Percentiles rank a stretch among this genome's conserved stretches.
phyloP scores from a whole-genome alignment of 306 rosid species.

The Malus asiatica region DNA sequence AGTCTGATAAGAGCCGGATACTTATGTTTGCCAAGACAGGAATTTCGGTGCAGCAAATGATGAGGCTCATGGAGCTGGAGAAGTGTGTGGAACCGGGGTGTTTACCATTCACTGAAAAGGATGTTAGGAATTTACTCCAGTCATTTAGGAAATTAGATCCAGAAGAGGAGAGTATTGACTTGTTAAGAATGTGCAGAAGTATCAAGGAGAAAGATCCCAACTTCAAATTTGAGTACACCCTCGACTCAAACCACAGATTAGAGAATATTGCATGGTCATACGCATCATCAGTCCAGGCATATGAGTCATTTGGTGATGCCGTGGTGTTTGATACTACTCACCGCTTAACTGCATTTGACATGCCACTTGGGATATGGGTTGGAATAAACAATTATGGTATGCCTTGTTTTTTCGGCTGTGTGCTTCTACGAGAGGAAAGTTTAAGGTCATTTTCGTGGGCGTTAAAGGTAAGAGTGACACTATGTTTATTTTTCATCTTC shows the following conservation, averaged over 20 bases:
- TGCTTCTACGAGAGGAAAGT: conserved; percentile 75
- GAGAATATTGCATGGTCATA: conserved; percentile 94
- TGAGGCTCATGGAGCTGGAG: conserved; percentile 96
- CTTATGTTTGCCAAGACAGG: conserved; percentile 95
- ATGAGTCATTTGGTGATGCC: conserved; percentile 82
- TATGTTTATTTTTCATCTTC: neutral
- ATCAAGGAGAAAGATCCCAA: conserved; percentile 83
- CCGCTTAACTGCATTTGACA: conserved; percentile 80
- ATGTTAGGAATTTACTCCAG: conserved; percentile 86
- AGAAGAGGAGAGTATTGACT: conserved; percentile 80
- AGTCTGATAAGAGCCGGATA: conserved; percentile 74
- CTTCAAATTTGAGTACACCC: conserved; percentile 79
- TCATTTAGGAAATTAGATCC: conserved; percentile 82
- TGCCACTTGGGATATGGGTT: conserved; percentile 95
- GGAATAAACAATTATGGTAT: conserved; percentile 93
- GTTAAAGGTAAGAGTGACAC: conserved; percentile 53
- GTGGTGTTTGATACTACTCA: conserved; percentile 94
- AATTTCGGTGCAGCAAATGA: conserved; percentile 97
- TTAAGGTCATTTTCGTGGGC: conserved; percentile 84
- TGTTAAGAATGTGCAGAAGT: conserved; percentile 80
- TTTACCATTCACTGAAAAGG: conserved; percentile 94
- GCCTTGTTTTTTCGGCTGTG: conserved; percentile 98
- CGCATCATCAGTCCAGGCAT: conserved; percentile 78
- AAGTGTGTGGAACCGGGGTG: conserved; percentile 88
- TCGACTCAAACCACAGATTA: conserved; percentile 64